Conservation (phyloP, 2,329 filamentous ascomycete genomes). For the Cercospora brassicicola region DNA sequence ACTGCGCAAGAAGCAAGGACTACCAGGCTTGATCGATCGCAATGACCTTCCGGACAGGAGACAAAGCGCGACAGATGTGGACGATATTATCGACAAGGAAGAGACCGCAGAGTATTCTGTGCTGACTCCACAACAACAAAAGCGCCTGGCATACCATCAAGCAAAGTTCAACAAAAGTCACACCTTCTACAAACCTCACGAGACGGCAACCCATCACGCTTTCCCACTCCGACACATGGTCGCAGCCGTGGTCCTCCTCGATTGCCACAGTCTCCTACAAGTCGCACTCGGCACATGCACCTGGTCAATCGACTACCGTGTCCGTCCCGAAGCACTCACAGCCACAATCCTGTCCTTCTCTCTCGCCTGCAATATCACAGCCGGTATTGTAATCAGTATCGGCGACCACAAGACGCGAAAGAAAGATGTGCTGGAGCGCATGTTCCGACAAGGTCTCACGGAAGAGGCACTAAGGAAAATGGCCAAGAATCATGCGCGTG, state of each 20-base stretch:
- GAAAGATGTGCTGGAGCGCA: conserved; percentile 77
- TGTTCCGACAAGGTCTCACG: conserved; percentile 76
- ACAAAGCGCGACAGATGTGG: conserved; percentile 29
- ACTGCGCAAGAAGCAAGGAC: conserved; percentile 57
- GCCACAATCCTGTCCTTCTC: conserved; percentile 78
- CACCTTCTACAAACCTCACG: conserved; percentile 86
- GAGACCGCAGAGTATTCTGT: conserved; percentile 58
- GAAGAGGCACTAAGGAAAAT: conserved; percentile 59
- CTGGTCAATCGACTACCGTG: conserved; percentile 72
- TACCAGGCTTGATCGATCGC: conserved; percentile 65
- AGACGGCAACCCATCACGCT: conserved; percentile 76
- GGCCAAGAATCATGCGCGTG: conserved; percentile 29
- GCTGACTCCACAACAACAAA: conserved; percentile 65
- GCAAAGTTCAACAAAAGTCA: conserved; percentile 78
- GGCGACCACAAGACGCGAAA: conserved; percentile 77
- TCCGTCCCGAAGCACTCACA: conserved; percentile 69
- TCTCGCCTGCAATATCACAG: conserved; percentile 74
- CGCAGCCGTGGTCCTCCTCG: conserved; percentile 74
- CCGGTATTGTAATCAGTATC: conserved; percentile 72
- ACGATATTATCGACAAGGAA: conserved; percentile 49
- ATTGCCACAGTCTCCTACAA: conserved; percentile 77
- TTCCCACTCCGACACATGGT: conserved; percentile 75
- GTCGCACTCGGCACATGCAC: conserved; percentile 76
- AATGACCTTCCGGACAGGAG: conserved; percentile 63
- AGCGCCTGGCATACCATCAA: conserved; percentile 72